These are phyloP conservation scores for Pseudotsuga menziesii DNA, from an alignment of 75 land plant species.

Conservation along the genomic window DNA sequence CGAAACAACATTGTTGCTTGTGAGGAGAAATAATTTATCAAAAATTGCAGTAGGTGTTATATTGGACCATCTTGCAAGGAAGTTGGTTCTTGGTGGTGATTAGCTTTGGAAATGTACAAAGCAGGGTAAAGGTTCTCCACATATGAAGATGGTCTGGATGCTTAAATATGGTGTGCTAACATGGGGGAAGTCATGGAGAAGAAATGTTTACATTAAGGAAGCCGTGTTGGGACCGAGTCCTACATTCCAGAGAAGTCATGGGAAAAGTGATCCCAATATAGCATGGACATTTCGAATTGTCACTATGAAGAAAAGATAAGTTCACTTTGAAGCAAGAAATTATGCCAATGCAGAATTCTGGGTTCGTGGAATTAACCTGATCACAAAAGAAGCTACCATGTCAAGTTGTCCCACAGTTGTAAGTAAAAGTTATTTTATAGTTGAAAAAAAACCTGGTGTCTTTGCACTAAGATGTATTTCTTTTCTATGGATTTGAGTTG, in stretches of 20 bases:
- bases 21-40: constrained; percentile 25
- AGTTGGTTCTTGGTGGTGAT: no score
- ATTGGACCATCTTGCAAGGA: constrained; percentile 54
- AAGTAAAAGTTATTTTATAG: no score
- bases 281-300: constrained; percentile 53
- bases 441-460: no score
- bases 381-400: constrained; percentile 30
- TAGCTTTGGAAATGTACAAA: no score
- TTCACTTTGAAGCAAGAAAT: constrained; percentile 58
- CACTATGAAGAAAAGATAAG: constrained; percentile 53
- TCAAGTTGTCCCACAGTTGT: no score
- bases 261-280: constrained; percentile 43
- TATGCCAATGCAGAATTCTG: constrained; percentile 62
- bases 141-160: constrained; percentile 56
- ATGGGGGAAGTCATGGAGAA: constrained; percentile 57
- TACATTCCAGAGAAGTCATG: constrained; percentile 40
- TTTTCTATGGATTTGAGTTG: no score
- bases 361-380: constrained; percentile 78
- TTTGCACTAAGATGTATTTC: no score
- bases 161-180: constrained; percentile 24
- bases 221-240: constrained; percentile 51
- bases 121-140: constrained; percentile 74
- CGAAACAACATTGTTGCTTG: constrained; percentile 70
- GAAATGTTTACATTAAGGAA: constrained; percentile 64
- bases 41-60: constrained; percentile 50